Conservation (phyloP, 495 filamentous ascomycete genomes). For the Neurospora discreta region DNA sequence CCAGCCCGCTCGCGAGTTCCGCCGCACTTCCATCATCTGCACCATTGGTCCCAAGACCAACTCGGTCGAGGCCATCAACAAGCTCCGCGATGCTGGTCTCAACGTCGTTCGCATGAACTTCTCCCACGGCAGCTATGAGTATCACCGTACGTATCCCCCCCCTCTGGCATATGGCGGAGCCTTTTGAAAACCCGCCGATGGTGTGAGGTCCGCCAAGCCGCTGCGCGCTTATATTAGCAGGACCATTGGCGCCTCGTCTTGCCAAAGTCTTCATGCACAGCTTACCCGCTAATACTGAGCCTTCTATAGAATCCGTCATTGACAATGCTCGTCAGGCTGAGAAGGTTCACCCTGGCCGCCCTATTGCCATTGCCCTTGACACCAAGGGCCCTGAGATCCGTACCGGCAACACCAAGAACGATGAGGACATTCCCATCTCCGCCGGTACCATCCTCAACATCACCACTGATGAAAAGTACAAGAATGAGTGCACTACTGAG, state of each 20-base stretch:
- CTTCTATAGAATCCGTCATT: conserved; percentile 63
- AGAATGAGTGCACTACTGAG: conserved; percentile 66
- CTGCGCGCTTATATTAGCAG: neutral
- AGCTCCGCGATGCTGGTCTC: conserved; percentile 76
- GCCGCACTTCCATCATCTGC: conserved; percentile 95
- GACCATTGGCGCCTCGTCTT: neutral
- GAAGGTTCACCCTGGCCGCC: conserved; percentile 60
- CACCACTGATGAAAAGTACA: conserved; percentile 94
- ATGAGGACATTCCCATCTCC: conserved; percentile 77
- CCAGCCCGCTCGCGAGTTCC: conserved; percentile 72
- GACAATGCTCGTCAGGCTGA: conserved; percentile 86
- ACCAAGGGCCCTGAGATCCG: conserved; percentile 99
- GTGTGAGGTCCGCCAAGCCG: neutral
- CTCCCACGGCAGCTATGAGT: conserved; percentile 89
- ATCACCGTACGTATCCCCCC: conserved; percentile 17
- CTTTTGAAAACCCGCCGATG: conserved; percentile 11
- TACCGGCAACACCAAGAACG: conserved; percentile 80
- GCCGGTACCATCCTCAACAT: conserved; percentile 80
- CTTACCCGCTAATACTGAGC: conserved; percentile 30
- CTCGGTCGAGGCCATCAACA: conserved; percentile 90
- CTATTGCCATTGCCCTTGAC: conserved; percentile 92
- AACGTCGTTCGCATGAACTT: conserved; percentile 99
- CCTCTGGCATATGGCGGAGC: neutral
- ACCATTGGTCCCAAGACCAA: conserved; percentile 99
- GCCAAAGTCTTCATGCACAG: neutral